Evolutionary conservation across 2,329 filamentous ascomycete genomes (phyloP).

Genomic region (Monilinia fructigena): DNA sequence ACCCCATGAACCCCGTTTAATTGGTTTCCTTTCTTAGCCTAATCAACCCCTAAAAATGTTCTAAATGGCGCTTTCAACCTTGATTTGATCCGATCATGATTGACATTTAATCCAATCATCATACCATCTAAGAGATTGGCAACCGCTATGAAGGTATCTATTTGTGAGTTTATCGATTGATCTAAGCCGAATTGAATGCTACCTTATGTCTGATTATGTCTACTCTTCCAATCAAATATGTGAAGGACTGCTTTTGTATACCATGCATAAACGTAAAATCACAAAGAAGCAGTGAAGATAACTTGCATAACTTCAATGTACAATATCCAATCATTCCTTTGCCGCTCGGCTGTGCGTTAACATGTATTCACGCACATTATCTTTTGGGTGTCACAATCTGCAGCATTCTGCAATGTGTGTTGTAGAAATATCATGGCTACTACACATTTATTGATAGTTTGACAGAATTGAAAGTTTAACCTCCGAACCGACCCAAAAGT

Average conservation of each 20-base stretch:
- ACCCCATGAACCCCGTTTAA: slow-evolving; percentile 8
- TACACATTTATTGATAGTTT: slow-evolving; percentile 3
- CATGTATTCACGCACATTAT: not conserved
- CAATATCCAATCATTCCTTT: slow-evolving; percentile 13
- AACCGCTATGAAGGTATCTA: slow-evolving; percentile 15
- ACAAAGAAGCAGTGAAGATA: not conserved
- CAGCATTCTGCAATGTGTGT: not conserved
- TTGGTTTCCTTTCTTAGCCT: not conserved
- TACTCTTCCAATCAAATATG: slow-evolving; percentile 11
- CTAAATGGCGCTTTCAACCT: slow-evolving; percentile 1
- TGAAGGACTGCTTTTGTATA: not conserved
- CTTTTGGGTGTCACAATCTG: not conserved
- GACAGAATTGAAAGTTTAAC: not conserved
- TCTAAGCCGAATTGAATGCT: slow-evolving; percentile 5
- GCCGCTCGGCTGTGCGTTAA: slow-evolving; percentile 16
- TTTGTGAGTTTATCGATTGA: slow-evolving; percentile 13
- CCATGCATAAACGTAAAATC: slow-evolving; percentile 10
- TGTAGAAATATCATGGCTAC: not conserved
- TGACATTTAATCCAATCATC: not conserved
- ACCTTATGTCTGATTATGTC: not conserved
- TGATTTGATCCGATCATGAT: not conserved
- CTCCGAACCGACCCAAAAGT: not conserved
- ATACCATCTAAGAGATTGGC: not conserved
- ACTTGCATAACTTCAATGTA: not conserved
- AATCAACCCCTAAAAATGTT: slow-evolving; percentile 8